These are phyloP conservation scores for Rhexocercosporidium sp. DNA, from an alignment of 2,329 filamentous ascomycete species.

Conservation along the genomic window DNA sequence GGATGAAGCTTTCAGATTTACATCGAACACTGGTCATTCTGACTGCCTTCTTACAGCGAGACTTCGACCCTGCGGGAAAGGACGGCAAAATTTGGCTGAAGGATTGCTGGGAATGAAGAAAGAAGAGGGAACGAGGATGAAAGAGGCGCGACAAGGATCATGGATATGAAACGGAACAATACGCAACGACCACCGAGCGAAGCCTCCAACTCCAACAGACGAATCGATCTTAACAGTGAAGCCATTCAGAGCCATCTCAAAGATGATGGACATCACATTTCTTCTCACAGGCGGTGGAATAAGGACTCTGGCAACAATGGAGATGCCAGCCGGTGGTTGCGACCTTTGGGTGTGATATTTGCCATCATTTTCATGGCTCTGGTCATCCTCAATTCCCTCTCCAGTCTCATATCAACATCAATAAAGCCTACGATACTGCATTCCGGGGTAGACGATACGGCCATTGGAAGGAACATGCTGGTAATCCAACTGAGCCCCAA, in stretches of 20 bases:
- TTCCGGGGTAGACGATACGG: background rate
- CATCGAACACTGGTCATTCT: too few relatives aligned
- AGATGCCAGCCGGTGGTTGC: conserved; percentile 19
- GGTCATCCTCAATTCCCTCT: background rate
- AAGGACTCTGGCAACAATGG: background rate
- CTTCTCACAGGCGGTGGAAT: background rate
- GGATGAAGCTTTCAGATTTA: too few relatives aligned
- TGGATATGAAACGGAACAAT: conserved; percentile 9
- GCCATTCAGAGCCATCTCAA: background rate
- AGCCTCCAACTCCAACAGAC: background rate
- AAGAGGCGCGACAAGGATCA: conserved; percentile 4
- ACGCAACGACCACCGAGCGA: conserved; percentile 17
- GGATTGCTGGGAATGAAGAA: background rate
- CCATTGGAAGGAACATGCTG: background rate
- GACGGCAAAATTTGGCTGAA: background rate
- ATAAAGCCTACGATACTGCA: background rate
- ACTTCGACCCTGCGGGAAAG: background rate
- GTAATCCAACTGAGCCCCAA: conserved; percentile 47
- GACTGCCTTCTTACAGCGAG: too few relatives aligned
- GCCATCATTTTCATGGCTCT: conserved; percentile 11
- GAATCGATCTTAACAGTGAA: background rate
- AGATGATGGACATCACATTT: background rate
- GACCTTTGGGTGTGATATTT: conserved; percentile 17
- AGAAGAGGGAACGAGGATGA: background rate
- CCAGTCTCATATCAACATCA: background rate